Evolutionary conservation across 2,329 filamentous ascomycete species (phyloP).

Genomic region (Trichophyton verrucosum): DNA sequence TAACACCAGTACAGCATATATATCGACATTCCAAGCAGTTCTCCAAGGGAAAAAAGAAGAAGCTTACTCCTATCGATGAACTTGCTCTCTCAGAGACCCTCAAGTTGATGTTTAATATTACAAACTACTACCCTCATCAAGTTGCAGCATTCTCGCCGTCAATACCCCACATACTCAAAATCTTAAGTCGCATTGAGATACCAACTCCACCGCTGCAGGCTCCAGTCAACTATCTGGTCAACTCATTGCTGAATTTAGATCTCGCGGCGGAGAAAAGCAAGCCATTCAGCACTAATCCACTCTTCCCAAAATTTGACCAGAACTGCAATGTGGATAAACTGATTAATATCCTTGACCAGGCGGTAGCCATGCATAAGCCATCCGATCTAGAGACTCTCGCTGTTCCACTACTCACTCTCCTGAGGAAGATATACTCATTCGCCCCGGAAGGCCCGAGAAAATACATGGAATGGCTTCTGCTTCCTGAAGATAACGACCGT

Average conservation of each 20-base stretch:
- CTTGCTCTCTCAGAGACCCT: slow-evolving; percentile 74
- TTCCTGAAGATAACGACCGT: slow-evolving; percentile 68
- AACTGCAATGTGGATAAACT: slow-evolving; percentile 52
- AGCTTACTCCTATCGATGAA: slow-evolving; percentile 45
- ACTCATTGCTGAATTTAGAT: slow-evolving; percentile 69
- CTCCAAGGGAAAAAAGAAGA: slow-evolving; percentile 28
- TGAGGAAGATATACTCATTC: slow-evolving; percentile 58
- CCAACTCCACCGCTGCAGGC: slow-evolving; percentile 57
- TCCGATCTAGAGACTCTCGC: slow-evolving; percentile 59
- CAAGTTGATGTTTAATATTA: slow-evolving; percentile 82
- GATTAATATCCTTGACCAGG: slow-evolving; percentile 55
- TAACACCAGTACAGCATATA: slow-evolving; percentile 41
- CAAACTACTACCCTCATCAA: slow-evolving; percentile 57
- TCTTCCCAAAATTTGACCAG: slow-evolving; percentile 55
- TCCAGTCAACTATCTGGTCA: slow-evolving; percentile 60
- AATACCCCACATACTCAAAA: slow-evolving; percentile 55
- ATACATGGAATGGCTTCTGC: slow-evolving; percentile 52
- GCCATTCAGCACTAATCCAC: slow-evolving; percentile 33
- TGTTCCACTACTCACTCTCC: slow-evolving; percentile 60
- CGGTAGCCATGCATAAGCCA: slow-evolving; percentile 51
- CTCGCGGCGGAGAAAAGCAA: slow-evolving; percentile 44
- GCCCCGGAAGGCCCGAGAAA: slow-evolving; percentile 52
- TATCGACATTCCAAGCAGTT: slow-evolving; percentile 53
- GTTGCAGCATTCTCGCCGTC: slow-evolving; percentile 51
- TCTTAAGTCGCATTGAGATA: slow-evolving; percentile 52